Conservation (phyloP, 2,329 filamentous ascomycete species). For the Apiospora kogelbergensis region DNA sequence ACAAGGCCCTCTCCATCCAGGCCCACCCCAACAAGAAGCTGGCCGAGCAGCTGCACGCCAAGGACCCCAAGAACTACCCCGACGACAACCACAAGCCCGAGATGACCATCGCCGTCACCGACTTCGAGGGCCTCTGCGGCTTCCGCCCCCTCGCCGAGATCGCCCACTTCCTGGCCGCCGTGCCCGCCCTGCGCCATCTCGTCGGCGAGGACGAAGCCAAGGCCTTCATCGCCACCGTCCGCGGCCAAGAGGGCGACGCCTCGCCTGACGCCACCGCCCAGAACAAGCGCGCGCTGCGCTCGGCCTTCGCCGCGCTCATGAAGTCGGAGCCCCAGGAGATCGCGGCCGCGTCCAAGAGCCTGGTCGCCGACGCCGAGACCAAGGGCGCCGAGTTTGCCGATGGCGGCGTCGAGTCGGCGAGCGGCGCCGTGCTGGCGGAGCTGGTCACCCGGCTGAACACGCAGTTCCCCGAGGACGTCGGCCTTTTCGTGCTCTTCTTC, state of each 20-base stretch:
- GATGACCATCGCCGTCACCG: conserved; percentile 97
- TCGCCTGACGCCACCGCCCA: conserved; percentile 37
- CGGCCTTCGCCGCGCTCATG: conserved; percentile 79
- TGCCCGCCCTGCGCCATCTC: conserved; percentile 63
- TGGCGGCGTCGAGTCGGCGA: conserved; percentile 66
- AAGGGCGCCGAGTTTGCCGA: conserved; percentile 74
- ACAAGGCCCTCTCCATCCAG: conserved; percentile 95
- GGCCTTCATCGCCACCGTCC: conserved; percentile 52
- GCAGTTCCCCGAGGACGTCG: conserved; percentile 88
- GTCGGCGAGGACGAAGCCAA: conserved; percentile 65
- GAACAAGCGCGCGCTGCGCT: conserved; percentile 79
- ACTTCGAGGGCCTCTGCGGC: conserved; percentile 93
- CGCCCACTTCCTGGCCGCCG: conserved; percentile 66
- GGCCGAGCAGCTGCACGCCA: conserved; percentile 82
- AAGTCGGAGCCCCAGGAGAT: conserved; percentile 68
- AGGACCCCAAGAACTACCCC: conserved; percentile 91
- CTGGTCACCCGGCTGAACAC: conserved; percentile 75
- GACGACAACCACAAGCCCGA: conserved; percentile 99
- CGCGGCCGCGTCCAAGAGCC: conserved; percentile 61
- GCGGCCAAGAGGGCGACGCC: conserved; percentile 49
- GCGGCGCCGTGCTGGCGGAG: conserved; percentile 70
- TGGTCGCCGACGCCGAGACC: conserved; percentile 69
- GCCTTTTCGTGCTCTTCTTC: conserved; percentile 94
- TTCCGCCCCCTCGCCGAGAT: conserved; percentile 90
- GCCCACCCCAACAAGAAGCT: conserved; percentile 95